Conservation (phyloP, 495 filamentous ascomycete genomes). For the Cudoniella acicularis region DNA sequence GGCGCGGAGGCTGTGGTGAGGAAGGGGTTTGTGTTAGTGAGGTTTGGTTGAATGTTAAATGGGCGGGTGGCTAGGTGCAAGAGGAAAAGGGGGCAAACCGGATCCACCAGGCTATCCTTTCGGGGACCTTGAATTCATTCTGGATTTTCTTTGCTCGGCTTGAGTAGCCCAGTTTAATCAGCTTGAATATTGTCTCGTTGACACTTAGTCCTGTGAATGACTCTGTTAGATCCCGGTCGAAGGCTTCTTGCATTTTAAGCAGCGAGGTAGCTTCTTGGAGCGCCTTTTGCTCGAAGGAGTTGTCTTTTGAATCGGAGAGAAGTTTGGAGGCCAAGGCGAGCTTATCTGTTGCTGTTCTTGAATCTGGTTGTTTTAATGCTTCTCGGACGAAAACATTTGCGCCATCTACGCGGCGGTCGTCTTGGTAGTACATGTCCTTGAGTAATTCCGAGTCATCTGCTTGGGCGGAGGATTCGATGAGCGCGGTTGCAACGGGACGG, state of each 20-base stretch:
- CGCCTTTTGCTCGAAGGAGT: conserved; percentile 66
- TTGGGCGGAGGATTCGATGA: conserved; percentile 80
- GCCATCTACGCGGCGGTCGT: conserved; percentile 87
- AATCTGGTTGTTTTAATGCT: conserved; percentile 63
- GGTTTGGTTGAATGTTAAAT: no score
- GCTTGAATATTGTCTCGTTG: conserved; percentile 85
- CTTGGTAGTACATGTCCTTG: conserved; percentile 97
- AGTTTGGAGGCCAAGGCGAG: conserved; percentile 78
- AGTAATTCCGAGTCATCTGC: conserved; percentile 76
- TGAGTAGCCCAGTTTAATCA: conserved; percentile 69
- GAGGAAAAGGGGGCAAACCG: conserved; percentile 33
- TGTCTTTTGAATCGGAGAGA: conserved; percentile 78
- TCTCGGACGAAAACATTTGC: conserved; percentile 82
- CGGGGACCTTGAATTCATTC: conserved; percentile 87
- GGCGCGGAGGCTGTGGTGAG: conserved; percentile 62
- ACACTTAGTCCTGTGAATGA: conserved; percentile 75
- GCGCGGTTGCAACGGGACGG: conserved; percentile 80
- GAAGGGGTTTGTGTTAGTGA: no score
- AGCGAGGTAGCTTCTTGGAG: conserved; percentile 75
- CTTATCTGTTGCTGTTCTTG: conserved; percentile 66
- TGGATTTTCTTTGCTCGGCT: conserved; percentile 82
- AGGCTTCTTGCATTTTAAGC: conserved; percentile 75
- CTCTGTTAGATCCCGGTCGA: conserved; percentile 79
- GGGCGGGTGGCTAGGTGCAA: background rate
- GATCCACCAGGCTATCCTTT: conserved; percentile 88